Conservation (phyloP, 805 yeast genomes). For the Yarrowia divulgata region DNA sequence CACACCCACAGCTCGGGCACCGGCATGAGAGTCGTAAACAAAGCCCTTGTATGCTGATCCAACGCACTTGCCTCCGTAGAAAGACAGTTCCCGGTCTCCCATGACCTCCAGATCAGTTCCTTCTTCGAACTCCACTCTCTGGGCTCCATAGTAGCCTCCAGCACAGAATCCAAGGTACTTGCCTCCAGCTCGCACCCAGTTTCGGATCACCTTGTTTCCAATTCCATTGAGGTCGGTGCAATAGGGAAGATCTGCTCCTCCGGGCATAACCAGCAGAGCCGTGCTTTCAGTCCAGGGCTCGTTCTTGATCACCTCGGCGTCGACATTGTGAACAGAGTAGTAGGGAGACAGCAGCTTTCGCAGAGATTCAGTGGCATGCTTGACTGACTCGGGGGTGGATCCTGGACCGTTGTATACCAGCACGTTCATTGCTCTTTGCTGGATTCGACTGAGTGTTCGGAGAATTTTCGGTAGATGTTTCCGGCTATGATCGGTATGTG, state of each 20-base stretch:
- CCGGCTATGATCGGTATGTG: conserved; percentile 30
- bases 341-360: conserved; percentile 79
- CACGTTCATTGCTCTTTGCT: conserved; percentile 63
- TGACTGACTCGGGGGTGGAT: conserved; percentile 84
- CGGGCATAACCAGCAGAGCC: conserved; percentile 83
- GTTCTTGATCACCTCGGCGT: conserved; percentile 63
- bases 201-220: conserved; percentile 66
- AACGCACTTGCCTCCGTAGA: conserved; percentile 82
- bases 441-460: conserved; percentile 31
- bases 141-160: conserved; percentile 87
- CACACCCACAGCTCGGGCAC: conserved; percentile 62
- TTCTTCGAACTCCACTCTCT: conserved; percentile 81
- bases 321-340: conserved; percentile 82
- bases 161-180: conserved; percentile 88
- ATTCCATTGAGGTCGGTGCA: conserved; percentile 74
- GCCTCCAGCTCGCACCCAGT: conserved; percentile 81
- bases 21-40: conserved; percentile 74
- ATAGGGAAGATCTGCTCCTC: conserved; percentile 95
- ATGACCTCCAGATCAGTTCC: conserved; percentile 79
- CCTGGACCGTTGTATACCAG: conserved; percentile 82
- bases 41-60: conserved; percentile 88
- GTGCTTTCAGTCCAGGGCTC: conserved; percentile 93
- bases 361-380: conserved; percentile 79
- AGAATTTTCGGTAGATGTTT: conserved; percentile 30
- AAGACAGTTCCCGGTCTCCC: conserved; percentile 81